Conservation (phyloP, 768 basidiomycete genomes). For the Russula lepida region DNA sequence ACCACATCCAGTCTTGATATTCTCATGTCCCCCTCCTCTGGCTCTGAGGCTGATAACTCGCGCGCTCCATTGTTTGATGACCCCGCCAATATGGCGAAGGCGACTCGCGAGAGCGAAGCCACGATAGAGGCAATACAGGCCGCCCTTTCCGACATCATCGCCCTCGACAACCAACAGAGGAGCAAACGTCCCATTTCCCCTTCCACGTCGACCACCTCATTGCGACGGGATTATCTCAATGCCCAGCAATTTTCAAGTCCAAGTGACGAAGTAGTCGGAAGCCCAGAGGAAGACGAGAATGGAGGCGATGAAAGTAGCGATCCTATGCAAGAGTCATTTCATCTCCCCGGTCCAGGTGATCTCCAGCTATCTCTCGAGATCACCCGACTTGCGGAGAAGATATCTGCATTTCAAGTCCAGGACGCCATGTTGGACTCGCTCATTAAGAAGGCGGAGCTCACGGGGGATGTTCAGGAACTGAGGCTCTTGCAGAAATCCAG, state of each 20-base stretch:
- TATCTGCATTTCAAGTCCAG: conserved; percentile 70
- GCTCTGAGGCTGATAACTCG: conserved; percentile 42
- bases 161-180: conserved; percentile 55
- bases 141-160: conserved; percentile 92
- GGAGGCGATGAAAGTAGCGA: conserved; percentile 36
- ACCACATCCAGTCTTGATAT: conserved; percentile 62
- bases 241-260: not conserved
- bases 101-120: conserved; percentile 59
- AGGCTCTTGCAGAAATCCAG: conserved; percentile 75
- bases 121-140: conserved; percentile 96
- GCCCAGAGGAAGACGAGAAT: conserved; percentile 32
- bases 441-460: conserved; percentile 91
- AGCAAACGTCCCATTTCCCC: conserved; percentile 14
- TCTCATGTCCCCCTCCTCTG: conserved; percentile 65
- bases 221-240: not conserved
- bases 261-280: conserved; percentile 35
- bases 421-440: conserved; percentile 77
- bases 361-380: conserved; percentile 86
- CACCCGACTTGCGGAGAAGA: conserved; percentile 62
- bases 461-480: conserved; percentile 82
- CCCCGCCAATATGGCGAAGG: conserved; percentile 51
- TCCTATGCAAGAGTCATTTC: conserved; percentile 46
- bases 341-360: conserved; percentile 81
- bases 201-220: conserved; percentile 2
- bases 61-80: conserved; percentile 77